Evolutionary conservation across 2,329 filamentous ascomycete genomes (phyloP).

Genomic region (Massarina eburnea): DNA sequence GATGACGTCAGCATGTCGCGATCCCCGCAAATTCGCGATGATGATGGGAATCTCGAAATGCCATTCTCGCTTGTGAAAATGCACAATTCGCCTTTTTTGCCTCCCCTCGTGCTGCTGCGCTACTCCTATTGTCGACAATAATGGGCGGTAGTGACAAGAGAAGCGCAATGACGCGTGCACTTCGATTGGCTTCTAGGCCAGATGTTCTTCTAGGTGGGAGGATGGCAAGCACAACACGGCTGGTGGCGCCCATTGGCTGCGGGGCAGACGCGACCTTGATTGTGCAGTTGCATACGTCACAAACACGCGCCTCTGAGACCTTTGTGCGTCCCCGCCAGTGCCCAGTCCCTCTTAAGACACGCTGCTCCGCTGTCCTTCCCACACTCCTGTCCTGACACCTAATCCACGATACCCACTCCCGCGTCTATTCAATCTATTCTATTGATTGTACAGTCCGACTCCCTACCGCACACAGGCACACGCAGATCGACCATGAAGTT

Average conservation of each 20-base stretch:
- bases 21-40: conserved; percentile 24
- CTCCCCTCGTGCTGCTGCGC: too few species aligned
- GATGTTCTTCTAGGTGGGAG: background rate
- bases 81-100: background rate
- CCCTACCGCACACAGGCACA: conserved; percentile 11
- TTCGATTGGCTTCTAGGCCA: background rate
- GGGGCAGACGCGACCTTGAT: conserved; percentile 19
- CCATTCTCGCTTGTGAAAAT: conserved; percentile 15
- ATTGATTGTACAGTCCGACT: conserved; percentile 12
- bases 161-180: background rate
- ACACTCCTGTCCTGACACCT: conserved; percentile 11
- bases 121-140: too few species aligned
- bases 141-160: too few species aligned
- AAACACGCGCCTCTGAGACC: conserved; percentile 32
- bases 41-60: conserved; percentile 30
- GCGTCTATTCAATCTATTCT: conserved; percentile 22
- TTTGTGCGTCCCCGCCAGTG: conserved; percentile 12
- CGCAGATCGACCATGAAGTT: conserved; percentile 71
- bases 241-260: conserved; percentile 21
- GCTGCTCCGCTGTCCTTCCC: conserved; percentile 4
- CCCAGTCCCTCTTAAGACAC: conserved; percentile 25
- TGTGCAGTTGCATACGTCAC: conserved; percentile 22
- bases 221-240: background rate
- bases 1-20: conserved; percentile 15
- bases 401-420: conserved; percentile 6